Base-by-base conservation (phyloP, 306 rosid species). In the Fagus crenata region DNA sequence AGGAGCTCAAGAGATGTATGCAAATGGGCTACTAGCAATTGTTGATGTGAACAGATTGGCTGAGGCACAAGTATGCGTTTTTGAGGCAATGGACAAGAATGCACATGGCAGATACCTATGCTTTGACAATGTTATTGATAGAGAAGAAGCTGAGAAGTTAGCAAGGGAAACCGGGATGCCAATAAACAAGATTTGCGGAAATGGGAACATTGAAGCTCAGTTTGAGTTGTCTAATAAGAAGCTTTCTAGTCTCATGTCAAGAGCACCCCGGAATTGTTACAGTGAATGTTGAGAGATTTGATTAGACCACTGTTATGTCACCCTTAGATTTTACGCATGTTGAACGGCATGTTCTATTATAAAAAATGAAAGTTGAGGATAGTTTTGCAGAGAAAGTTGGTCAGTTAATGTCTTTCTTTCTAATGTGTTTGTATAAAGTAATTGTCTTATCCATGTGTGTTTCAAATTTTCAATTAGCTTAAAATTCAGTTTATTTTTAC, bases 61-160 rank as follows among this genome's bases (percentile, higher is more conserved):
- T 0, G 89, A 84, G 78, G 97, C 93, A 6, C 97, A 95, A 54
- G 89, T 80, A 2, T 40, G 81, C 3, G 92, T 95, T 5, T 92
- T 75, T 56, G 89, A 92, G 69, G 92, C 80, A 56, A 87, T 89
- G 90, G 85, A 79, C 18, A 77, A 14, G 55, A 77, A 89, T 35
- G 89, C 93, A 49, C 82, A 46, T 17, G 97, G 99, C 0, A 90
- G 99, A 81, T 95, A 95, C 90, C 79, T 92, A 18, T 90, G 97
- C 69, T 95, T 72, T 67, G 97, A 95, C 61, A 39, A 72, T 32
- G 74, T 91, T 0, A 73, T 95, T 42, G 64, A 75, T 14, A 74
- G 74, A 6, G 81, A 42, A 22, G 86, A 81, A 58, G 99, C 88
- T 42, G 92, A 87, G 76, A 87, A 83, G 61, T 74, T 95, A 13